These are phyloP conservation scores for Cutaneotrichosporon sp. DNA, from an alignment of 1,284 basidiomycete species.

Conservation along the genomic window DNA sequence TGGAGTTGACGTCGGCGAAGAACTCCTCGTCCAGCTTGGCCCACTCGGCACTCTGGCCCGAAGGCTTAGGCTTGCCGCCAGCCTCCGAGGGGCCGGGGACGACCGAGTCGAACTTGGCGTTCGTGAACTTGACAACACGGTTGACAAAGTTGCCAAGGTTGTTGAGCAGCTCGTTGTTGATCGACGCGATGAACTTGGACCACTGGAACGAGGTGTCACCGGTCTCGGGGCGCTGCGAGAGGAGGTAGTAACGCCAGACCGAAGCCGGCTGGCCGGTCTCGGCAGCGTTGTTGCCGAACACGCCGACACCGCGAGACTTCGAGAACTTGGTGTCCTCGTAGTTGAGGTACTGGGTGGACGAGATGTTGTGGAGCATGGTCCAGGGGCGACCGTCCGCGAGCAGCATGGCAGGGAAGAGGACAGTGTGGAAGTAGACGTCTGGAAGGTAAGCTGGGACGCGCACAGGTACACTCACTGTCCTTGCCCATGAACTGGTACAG, in stretches of 20 bases:
- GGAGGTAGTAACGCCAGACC: slow-evolving; percentile 96
- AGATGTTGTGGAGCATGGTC: slow-evolving; percentile 94
- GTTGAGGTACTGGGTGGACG: slow-evolving; percentile 96
- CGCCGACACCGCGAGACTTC: slow-evolving; percentile 94
- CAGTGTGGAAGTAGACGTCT: slow-evolving; percentile 95
- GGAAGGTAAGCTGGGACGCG: background rate
- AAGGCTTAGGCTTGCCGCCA: slow-evolving; percentile 60
- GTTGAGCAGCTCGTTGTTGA: slow-evolving; percentile 92
- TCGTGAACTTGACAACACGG: slow-evolving; percentile 86
- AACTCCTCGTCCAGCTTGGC: slow-evolving; percentile 70
- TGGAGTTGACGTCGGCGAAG: slow-evolving; percentile 70
- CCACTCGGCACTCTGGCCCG: slow-evolving; percentile 53
- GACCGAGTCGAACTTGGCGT: slow-evolving; percentile 78
- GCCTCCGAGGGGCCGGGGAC: slow-evolving; percentile 72
- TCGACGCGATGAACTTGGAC: slow-evolving; percentile 90
- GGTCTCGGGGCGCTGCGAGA: slow-evolving; percentile 91
- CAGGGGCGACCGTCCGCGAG: slow-evolving; percentile 87
- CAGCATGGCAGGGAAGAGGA: slow-evolving; percentile 90
- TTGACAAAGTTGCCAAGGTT: slow-evolving; percentile 99
- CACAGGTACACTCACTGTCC: slow-evolving; percentile 60
- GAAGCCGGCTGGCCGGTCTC: slow-evolving; percentile 90
- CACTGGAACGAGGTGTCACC: slow-evolving; percentile 96
- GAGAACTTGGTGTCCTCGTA: slow-evolving; percentile 99
- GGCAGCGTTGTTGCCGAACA: slow-evolving; percentile 93
- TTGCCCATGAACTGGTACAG: slow-evolving; percentile 99